Evolutionary conservation across 192 early-diverging fungal genomes (phyloP), one percentile per base, ranked within the genome.

Genomic region (Thoreauomyces humboldtii): DNA sequence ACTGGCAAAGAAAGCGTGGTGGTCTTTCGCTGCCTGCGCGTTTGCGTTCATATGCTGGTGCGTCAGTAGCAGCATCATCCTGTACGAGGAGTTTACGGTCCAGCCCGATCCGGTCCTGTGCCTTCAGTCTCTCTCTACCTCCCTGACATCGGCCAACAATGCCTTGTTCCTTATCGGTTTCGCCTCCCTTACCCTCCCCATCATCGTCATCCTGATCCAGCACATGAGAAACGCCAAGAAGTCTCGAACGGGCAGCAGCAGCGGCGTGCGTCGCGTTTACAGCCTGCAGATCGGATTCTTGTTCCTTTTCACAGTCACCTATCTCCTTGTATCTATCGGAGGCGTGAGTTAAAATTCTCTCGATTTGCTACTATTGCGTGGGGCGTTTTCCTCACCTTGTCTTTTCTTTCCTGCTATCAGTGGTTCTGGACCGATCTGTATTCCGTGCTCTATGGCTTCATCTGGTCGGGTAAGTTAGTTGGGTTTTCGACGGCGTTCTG

Each of bases 111-210:
- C 5, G 24, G n/a, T n/a, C n/a, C 27, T 33, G 14, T 59, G 57
- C 57, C 6, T 59, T 11, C 57, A 59, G 27, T 4, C 24, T 7
- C 37, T 61, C n/a, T 15, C 28, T 7, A 14, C 59, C 3, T 19
- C 24, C 21, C 32, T 61, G 28, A 46, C 59, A 14, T n/a, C 22
- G 19, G 59, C 41, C 15, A 61, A 61, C 59, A 61, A 61, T 43
- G 59, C 15, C 17, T 2, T 25, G 7, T 28, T 32, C 59, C 41
- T 61, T 11, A 17, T 44, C 37, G 37, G 9, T 12, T 61, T 61
- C 25, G 59, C 11, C 9, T 61, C 46, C 59, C 7, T 61, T 3
- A 25, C 43, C 4, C 4, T 34, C 5, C 59, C 59, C 2, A 44
- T 47, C 41, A 47, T 45, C 3, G 21, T 15, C 44, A 17, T 43